A percentile compares a stretch with the other conserved stretches of the same genome.
Conservation (phyloP, 2,329 filamentous ascomycete species). For the Lecanicillium sp. region DNA sequence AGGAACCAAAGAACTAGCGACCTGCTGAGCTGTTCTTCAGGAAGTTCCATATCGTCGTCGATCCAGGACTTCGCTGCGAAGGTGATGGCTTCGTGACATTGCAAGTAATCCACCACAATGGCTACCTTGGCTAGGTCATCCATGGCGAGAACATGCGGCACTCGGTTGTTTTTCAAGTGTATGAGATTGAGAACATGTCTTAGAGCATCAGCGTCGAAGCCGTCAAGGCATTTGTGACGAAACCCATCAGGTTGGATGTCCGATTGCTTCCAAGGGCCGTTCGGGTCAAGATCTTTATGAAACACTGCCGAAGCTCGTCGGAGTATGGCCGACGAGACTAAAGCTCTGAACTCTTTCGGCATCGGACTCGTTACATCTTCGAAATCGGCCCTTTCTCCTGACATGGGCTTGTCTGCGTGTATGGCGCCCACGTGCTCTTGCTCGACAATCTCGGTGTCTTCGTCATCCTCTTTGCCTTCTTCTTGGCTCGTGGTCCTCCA, state of each 20-base stretch:
- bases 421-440: no score
- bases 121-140: conserved; percentile 2
- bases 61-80: neutral
- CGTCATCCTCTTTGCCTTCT: neutral
- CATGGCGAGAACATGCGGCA: conserved; percentile 9
- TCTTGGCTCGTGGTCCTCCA: no score
- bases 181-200: conserved; percentile 1
- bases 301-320: neutral
- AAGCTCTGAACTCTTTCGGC: neutral
- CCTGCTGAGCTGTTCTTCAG: no score
- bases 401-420: no score
- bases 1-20: neutral
- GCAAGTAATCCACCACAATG: conserved; percentile 3
- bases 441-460: neutral
- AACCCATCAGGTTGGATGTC: neutral
- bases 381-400: no score
- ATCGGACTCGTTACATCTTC: no score
- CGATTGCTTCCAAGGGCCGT: neutral
- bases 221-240: neutral
- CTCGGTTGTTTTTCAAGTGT: neutral
- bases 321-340: neutral
- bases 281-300: neutral
- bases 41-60: neutral
- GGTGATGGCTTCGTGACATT: conserved; percentile 10
- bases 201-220: neutral